Percentiles rank a stretch among this genome's conserved stretches.
Evolutionary conservation across 2,329 filamentous ascomycete species (phyloP).

Genomic region (Fusarium concolor): DNA sequence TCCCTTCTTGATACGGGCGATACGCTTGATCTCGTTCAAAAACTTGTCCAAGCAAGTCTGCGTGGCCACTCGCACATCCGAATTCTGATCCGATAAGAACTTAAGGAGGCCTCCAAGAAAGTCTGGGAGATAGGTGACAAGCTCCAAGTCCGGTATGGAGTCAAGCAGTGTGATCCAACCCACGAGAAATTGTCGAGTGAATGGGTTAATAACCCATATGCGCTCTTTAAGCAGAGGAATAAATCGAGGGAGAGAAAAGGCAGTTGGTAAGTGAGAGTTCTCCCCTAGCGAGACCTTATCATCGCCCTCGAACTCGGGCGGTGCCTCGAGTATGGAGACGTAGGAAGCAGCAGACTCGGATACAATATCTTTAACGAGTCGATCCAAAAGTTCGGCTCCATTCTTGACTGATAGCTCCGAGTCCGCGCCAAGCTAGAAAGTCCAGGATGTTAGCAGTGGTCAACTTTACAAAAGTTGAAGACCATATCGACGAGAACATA

Average conservation of each 20-base stretch:
- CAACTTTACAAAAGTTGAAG: not conserved
- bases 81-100: constrained; percentile 90
- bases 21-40: constrained; percentile 92
- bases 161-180: constrained; percentile 96
- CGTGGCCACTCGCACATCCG: constrained; percentile 94
- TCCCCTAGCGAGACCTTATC: constrained; percentile 61
- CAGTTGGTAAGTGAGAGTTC: constrained; percentile 73
- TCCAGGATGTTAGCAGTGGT: not conserved
- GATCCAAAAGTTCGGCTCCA: constrained; percentile 92
- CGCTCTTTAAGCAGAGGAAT: constrained; percentile 94
- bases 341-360: constrained; percentile 95
- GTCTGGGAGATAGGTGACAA: constrained; percentile 91
- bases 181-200: constrained; percentile 93
- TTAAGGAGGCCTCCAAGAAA: constrained; percentile 91
- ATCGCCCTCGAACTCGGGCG: constrained; percentile 58
- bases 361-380: constrained; percentile 95
- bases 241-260: constrained; percentile 91
- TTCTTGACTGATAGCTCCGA: constrained; percentile 98
- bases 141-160: constrained; percentile 94
- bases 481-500: constrained; percentile 51
- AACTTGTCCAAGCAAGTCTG: constrained; percentile 91
- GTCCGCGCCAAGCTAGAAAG: constrained; percentile 84
- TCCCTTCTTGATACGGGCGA: constrained; percentile 90
- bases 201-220: constrained; percentile 94
- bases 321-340: constrained; percentile 83